These are phyloP conservation scores for Pythium dissimile DNA, from an alignment of 352 stramenopile genomes.

Conservation along the genomic window DNA sequence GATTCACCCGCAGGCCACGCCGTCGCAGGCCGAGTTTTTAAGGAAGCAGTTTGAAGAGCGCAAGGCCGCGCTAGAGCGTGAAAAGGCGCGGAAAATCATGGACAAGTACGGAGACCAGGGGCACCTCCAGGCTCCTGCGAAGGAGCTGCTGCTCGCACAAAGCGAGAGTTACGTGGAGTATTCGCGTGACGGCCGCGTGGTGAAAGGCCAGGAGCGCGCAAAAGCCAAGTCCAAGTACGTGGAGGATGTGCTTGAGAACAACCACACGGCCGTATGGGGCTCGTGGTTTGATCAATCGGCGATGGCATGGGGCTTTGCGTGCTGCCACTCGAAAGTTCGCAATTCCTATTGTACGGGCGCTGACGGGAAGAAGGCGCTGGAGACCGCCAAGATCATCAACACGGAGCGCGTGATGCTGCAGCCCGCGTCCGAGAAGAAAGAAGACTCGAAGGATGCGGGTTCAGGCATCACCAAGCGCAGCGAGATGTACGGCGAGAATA, in stretches of 20 bases:
- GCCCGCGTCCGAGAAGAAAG: conserved; percentile 11
- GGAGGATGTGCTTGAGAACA: conserved; percentile 95
- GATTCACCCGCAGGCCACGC: conserved; percentile 95
- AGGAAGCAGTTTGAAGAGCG: conserved; percentile 91
- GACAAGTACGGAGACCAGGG: conserved; percentile 96
- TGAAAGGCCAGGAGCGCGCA: conserved; percentile 76
- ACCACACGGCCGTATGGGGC: conserved; percentile 97
- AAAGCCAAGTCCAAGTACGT: conserved; percentile 96
- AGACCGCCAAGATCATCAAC: conserved; percentile 65
- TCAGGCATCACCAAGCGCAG: conserved; percentile 57
- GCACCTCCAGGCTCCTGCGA: conserved; percentile 85
- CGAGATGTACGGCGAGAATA: conserved; percentile 90
- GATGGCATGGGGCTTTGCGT: conserved; percentile 96
- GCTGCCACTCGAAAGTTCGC: conserved; percentile 93
- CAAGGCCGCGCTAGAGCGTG: conserved; percentile 61
- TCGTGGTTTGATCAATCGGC: conserved; percentile 96
- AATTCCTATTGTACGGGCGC: conserved; percentile 96
- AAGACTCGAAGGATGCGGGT: conserved; percentile 20
- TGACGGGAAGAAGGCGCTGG: conserved; percentile 88
- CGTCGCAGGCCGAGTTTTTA: conserved; percentile 94
- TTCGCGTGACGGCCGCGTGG: conserved; percentile 87
- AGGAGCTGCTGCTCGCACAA: conserved; percentile 81
- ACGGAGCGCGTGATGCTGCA: conserved; percentile 51
- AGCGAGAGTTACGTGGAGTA: conserved; percentile 93
- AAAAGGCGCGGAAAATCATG: conserved; percentile 78